These are phyloP conservation scores for Colletotrichum echinochloae DNA, from an alignment of 2,329 filamentous ascomycete genomes.

Conservation along the genomic window DNA sequence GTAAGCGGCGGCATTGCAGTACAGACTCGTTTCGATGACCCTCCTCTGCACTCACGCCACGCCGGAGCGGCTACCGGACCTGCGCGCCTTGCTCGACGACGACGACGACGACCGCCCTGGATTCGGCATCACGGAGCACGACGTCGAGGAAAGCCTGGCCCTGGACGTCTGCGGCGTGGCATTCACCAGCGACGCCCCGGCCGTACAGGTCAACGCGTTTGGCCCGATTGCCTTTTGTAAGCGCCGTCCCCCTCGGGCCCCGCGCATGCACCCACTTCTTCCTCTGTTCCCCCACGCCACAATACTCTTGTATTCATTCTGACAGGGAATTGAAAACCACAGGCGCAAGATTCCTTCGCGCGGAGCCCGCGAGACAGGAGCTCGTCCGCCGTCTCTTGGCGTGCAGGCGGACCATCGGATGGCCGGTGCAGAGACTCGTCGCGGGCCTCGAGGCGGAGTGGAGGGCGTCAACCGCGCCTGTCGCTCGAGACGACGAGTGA, in stretches of 20 bases:
- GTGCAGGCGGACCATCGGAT: constrained; percentile 52
- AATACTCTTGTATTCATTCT: neutral
- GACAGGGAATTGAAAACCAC: neutral
- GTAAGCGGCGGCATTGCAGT: constrained; percentile 57
- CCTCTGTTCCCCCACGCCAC: neutral
- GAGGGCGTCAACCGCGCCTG: constrained; percentile 27
- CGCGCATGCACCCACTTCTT: neutral
- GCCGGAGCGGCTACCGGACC: constrained; percentile 15
- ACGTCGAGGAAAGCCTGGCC: constrained; percentile 51
- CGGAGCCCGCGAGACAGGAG: constrained; percentile 47
- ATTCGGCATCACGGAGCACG: constrained; percentile 18
- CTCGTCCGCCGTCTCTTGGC: constrained; percentile 49
- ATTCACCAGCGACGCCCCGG: constrained; percentile 55
- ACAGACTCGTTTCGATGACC: constrained; percentile 53
- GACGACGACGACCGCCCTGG: neutral
- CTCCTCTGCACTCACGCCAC: constrained; percentile 47
- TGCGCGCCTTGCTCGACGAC: constrained; percentile 9
- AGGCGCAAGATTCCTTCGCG: constrained; percentile 50
- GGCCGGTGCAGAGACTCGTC: constrained; percentile 54
- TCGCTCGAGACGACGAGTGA: neutral
- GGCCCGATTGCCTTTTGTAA: constrained; percentile 61
- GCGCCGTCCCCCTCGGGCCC: constrained; percentile 30
- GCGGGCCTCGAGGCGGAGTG: constrained; percentile 47
- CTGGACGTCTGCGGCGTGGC: constrained; percentile 57
- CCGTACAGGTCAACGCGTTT: constrained; percentile 61